Evolutionary conservation across 257 asterid genomes (phyloP).

Genomic region (Rubia yunnanensis): DNA sequence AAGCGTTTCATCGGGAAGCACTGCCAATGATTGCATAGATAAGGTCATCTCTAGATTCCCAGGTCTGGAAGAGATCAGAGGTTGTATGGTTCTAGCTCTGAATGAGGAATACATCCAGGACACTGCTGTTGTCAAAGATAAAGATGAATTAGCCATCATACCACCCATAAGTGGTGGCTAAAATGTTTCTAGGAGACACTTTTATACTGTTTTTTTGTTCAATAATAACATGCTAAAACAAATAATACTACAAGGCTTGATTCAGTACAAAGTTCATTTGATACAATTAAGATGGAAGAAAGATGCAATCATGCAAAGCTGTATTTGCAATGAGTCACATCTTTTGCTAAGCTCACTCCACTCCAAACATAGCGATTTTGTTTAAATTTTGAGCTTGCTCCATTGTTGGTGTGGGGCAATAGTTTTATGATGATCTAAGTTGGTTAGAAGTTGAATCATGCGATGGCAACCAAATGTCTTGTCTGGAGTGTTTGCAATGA

Average conservation of each 20-base stretch:
- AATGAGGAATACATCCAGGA: constrained; percentile 70
- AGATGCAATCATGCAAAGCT: neutral
- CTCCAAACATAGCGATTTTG: too few relatives aligned
- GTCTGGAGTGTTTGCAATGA: too few relatives aligned
- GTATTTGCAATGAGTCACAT: neutral
- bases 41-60: constrained; percentile 55
- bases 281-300: neutral
- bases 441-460: neutral
- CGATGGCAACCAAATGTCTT: too few relatives aligned
- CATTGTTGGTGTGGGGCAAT: too few relatives aligned
- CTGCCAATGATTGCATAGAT: constrained; percentile 61
- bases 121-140: constrained; percentile 51
- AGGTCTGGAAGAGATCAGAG: constrained; percentile 67
- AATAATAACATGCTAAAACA: neutral
- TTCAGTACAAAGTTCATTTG: neutral
- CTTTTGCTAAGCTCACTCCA: neutral
- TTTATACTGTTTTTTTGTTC: neutral
- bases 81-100: constrained; percentile 77
- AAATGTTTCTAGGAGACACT: constrained; percentile 1
- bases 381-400: too few relatives aligned
- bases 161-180: constrained; percentile 98
- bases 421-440: neutral
- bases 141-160: constrained; percentile 87
- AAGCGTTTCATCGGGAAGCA: constrained; percentile 56
- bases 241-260: neutral